A percentile compares a stretch with the other conserved stretches of the same genome.
Conservation (phyloP, 2,329 filamentous ascomycete species). For the Exutisphaerella laricina region DNA sequence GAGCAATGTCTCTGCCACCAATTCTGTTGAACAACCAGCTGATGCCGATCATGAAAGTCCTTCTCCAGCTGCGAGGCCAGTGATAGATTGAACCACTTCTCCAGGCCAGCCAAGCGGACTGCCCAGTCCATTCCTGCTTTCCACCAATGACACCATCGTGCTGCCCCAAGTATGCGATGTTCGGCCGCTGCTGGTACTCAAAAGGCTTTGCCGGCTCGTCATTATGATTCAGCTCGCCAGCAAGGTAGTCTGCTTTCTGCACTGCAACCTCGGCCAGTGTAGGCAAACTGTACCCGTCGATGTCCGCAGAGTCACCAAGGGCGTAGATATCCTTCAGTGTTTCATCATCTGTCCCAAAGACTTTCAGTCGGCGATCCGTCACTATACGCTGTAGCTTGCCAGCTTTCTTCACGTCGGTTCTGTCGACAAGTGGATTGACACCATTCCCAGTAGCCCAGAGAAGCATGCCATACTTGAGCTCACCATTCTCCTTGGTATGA, state of each 20-base stretch:
- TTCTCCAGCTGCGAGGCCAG: conserved; percentile 31
- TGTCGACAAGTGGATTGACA: conserved; percentile 31
- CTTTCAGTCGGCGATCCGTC: conserved; percentile 33
- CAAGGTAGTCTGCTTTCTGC: conserved; percentile 36
- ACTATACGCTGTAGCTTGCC: conserved; percentile 33
- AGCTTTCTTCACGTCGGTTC: conserved; percentile 30
- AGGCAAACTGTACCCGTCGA: conserved; percentile 33
- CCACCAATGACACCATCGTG: conserved; percentile 40
- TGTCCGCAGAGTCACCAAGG: conserved; percentile 36
- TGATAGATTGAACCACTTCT: conserved; percentile 33
- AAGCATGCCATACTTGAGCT: conserved; percentile 35
- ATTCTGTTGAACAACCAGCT: conserved; percentile 25
- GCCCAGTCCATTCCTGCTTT: conserved; percentile 38
- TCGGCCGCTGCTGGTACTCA: conserved; percentile 36
- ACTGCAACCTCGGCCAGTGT: conserved; percentile 36
- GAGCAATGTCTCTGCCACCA: conserved; percentile 29
- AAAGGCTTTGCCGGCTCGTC: conserved; percentile 27
- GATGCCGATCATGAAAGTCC: conserved; percentile 30
- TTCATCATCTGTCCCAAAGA: conserved; percentile 24
- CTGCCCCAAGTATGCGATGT: conserved; percentile 39
- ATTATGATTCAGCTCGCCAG: conserved; percentile 25
- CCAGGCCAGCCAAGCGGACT: conserved; percentile 42
- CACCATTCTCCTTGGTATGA: conserved; percentile 34
- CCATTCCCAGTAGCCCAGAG: conserved; percentile 40
- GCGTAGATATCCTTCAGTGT: conserved; percentile 31